Base-by-base conservation (phyloP, 1,284 basidiomycete species). In the Sutorius eximius region DNA sequence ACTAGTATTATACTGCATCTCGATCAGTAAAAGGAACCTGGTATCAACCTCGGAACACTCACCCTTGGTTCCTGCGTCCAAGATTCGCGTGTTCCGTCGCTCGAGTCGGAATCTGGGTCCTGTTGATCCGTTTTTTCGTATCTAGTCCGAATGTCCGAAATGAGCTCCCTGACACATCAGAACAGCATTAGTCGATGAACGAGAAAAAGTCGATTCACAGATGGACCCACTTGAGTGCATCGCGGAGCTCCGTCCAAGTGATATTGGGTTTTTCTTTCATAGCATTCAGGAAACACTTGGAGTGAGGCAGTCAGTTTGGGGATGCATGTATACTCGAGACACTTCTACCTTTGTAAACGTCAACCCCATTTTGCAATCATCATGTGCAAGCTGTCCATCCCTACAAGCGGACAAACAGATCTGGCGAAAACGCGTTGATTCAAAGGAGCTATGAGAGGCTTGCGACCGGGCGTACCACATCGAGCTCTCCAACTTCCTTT, bases 401-500 rank as follows among this genome's bases (percentile, higher is more conserved):
- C 57, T 59, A 29, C 68, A 71, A 16, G 70, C 67, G 0, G 70
- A 69, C 33, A 69, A 30, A 45, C 57, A 71, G 24, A 71, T 66
- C 67, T 68, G n/a, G 16, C 3, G 1, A 11, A 38, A 27, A 1
- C 33, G 29, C 3, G 7, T 65, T 13, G 18, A 34, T 45, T 45
- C 3, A 12, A 38, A 24, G 18, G 33, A 18, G 3, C 3, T 5
- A 1, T 0, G 27, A 27, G 27, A 44, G 15, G 8, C 5, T 22
- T 32, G 18, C 5, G 16, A 13, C 18, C 5, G 3, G 27, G 11
- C 64, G 10, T 27, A 69, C 67, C 2, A 69, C 65, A 27, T 55
- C 50, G 6, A 69, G 56, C 7, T 59, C 50, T 12, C 54, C 54
- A 1, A 59, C 29, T 3, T 61, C 40, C 10, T 49, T 16, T 5